Base-by-base conservation (phyloP, 345 rosid species). In the Salix brachista region DNA sequence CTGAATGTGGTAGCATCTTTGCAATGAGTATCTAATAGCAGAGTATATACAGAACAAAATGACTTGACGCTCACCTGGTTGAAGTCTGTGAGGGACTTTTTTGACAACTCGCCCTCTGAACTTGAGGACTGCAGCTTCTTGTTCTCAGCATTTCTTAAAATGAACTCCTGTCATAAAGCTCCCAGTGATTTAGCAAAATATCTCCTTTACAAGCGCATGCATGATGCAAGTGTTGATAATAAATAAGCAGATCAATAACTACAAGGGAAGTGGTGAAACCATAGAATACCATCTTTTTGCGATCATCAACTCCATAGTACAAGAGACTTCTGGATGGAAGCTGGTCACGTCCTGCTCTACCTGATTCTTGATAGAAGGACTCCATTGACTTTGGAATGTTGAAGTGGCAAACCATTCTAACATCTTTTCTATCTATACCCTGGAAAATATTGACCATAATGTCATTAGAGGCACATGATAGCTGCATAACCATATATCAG, bases 401-500 rank as follows among this genome's bases (percentile, higher is more conserved):
- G 64, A 88, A 91, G 81, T 93, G 99, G 87, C 92, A 91, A 84
- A 93, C 99, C 79, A 93, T 77, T 84, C 98, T 89, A 67, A 93
- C 99, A 87, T 93, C 97, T 84, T 93, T 93, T 85, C 93, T 88
- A 80, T 93, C 98, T 79, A 93, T 96, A 83, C 98, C 99, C 99
- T 92, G 79, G 8, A 72, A 75, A 83, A 76, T 32, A 65, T 52
- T 30, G 56, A 81, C 50, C 61, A 83, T 52, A 83, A 71, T 42
- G 72, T 56, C 48, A 60, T 80, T 80, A 81, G 69, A 56, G 70
- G 41, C 52, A 44, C 52, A 56, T 62, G 61, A 65, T 70, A 74
- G 67, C 69, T 32, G 50, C 65, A 70, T 34, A 37, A 37, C 26
- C 46, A 23, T 48, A 66, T n/a, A 28, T 5, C 10, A 64, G 68